phyloP scores from a whole-genome alignment of 75 land plant genomes.

The Larix kaempferi region DNA sequence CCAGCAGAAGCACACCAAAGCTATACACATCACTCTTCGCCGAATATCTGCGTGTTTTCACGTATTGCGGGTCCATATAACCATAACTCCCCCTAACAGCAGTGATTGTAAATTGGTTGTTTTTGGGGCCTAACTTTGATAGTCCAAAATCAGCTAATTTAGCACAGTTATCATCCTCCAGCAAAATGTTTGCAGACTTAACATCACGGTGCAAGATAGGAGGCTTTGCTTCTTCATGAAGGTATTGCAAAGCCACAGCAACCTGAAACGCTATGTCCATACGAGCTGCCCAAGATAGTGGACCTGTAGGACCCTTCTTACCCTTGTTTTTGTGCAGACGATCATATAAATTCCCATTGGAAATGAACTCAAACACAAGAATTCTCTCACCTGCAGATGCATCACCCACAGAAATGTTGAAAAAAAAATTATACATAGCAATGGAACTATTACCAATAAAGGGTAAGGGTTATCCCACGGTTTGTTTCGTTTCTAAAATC shows the following conservation, averaged over 20 bases:
- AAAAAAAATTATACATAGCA: no score
- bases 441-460: no score
- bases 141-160: constrained; percentile 61
- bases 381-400: no score
- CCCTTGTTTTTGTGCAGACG: no score
- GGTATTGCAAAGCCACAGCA: constrained; percentile 27
- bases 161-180: constrained; percentile 29
- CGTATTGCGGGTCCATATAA: constrained; percentile 18
- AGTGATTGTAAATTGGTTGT: background rate
- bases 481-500: no score
- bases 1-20: constrained; percentile 32
- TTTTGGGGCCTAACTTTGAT: constrained; percentile 28
- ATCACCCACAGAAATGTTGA: no score
- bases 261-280: constrained; percentile 31
- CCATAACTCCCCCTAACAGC: constrained; percentile 23
- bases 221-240: constrained; percentile 24
- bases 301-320: background rate
- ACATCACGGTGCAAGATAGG: constrained; percentile 31
- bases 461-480: no score
- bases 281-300: constrained; percentile 23
- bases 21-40: constrained; percentile 37
- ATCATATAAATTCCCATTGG: no score
- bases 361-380: no score
- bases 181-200: constrained; percentile 36
- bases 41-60: constrained; percentile 18